A percentile compares a stretch with the other conserved stretches of the same genome.
Evolutionary conservation across 129 eudicot genomes (phyloP).

Genomic region (Pulicaria dysenterica): DNA sequence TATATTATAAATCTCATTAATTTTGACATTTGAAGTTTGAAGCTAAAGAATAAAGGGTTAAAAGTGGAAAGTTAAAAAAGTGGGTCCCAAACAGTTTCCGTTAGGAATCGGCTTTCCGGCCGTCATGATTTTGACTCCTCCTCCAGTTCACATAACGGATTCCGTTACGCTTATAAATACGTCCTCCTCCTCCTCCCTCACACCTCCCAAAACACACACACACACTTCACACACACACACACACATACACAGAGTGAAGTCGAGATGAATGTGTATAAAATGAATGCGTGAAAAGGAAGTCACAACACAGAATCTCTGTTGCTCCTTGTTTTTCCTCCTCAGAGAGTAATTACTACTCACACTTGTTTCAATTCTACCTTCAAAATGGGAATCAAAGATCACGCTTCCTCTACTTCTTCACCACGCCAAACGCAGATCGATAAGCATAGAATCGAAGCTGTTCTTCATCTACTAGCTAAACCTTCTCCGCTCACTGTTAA

Average conservation of each 20-base stretch:
- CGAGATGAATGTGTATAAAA: slow-evolving; percentile 16
- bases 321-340: slow-evolving; percentile 29
- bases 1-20: neutral
- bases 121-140: slow-evolving; percentile 52
- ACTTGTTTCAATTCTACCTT: neutral
- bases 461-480: slow-evolving; percentile 72
- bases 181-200: slow-evolving; percentile 28
- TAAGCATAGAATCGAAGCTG: slow-evolving; percentile 61
- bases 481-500: slow-evolving; percentile 79
- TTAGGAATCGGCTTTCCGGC: slow-evolving; percentile 49
- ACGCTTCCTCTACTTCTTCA: slow-evolving; percentile 23
- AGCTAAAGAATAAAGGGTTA: slow-evolving; percentile 27
- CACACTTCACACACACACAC: slow-evolving; percentile 27
- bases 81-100: slow-evolving; percentile 55
- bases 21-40: slow-evolving; percentile 43
- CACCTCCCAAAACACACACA: slow-evolving; percentile 10
- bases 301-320: slow-evolving; percentile 46
- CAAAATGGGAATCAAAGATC: slow-evolving; percentile 68
- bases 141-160: slow-evolving; percentile 49
- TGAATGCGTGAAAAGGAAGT: slow-evolving; percentile 60
- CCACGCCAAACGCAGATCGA: slow-evolving; percentile 31
- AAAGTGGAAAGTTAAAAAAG: slow-evolving; percentile 29
- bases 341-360: slow-evolving; percentile 21
- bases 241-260: slow-evolving; percentile 7
- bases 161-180: slow-evolving; percentile 67